These are phyloP conservation scores for Geosmithia morbida DNA, from an alignment of 2,329 filamentous ascomycete species.

Conservation along the genomic window DNA sequence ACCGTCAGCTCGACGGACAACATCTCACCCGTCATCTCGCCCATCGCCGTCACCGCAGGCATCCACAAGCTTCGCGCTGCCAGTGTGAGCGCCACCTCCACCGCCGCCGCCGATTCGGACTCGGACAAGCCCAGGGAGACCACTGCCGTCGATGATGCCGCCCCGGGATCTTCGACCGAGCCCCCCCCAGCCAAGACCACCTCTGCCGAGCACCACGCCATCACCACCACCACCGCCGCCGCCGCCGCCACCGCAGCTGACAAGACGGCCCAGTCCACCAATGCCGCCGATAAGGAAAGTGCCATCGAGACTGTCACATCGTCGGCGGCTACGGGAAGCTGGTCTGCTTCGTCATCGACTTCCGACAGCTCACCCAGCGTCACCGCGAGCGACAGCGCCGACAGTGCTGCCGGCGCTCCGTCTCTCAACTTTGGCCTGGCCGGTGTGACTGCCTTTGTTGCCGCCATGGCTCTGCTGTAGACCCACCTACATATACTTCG, in stretches of 20 bases:
- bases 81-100: conserved; percentile 4
- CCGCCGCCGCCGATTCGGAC: neutral
- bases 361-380: neutral
- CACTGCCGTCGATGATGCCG: conserved; percentile 4
- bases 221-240: neutral
- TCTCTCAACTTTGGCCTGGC: neutral
- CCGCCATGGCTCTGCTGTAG: neutral
- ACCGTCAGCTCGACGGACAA: neutral
- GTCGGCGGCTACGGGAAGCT: too few species aligned
- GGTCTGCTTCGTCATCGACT: neutral
- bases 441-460: neutral
- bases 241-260: too few species aligned
- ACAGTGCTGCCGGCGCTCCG: neutral
- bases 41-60: conserved; percentile 23
- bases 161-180: neutral
- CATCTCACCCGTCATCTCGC: conserved; percentile 5
- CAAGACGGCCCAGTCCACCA: neutral
- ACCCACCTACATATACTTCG: too few species aligned
- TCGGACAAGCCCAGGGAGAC: conserved; percentile 1
- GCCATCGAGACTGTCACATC: neutral
- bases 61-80: conserved; percentile 15
- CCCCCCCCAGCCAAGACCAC: neutral
- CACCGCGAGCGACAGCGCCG: neutral
- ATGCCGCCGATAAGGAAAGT: neutral
- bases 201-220: neutral